phyloP scores from a whole-genome alignment of 768 basidiomycete species.

The Phaffia tasmanica region DNA sequence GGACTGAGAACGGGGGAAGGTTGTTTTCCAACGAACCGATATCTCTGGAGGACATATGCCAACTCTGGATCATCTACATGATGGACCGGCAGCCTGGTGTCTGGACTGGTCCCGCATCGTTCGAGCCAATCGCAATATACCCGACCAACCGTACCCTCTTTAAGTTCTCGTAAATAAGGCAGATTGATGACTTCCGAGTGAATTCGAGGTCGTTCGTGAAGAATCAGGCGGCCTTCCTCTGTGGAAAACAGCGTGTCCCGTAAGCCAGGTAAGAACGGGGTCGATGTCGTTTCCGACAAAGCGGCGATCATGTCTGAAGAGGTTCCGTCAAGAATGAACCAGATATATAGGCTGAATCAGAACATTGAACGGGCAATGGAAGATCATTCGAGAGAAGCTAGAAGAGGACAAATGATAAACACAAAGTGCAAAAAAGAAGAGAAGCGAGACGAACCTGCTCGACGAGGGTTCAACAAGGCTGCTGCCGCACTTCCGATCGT shows the following conservation, averaged over 20 bases:
- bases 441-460: slow-evolving; percentile 57
- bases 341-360: too few relatives aligned
- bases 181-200: slow-evolving; percentile 67
- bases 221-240: slow-evolving; percentile 69
- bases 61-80: slow-evolving; percentile 91
- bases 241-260: slow-evolving; percentile 66
- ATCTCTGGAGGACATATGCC: slow-evolving; percentile 95
- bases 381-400: not conserved
- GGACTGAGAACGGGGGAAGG: not conserved
- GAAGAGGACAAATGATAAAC: not conserved
- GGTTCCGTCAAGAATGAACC: slow-evolving; percentile 5
- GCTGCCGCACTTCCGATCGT: slow-evolving; percentile 75
- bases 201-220: slow-evolving; percentile 72
- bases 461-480: slow-evolving; percentile 64
- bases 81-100: slow-evolving; percentile 82
- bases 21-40: slow-evolving; percentile 46
- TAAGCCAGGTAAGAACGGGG: slow-evolving; percentile 59
- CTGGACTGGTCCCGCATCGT: slow-evolving; percentile 76
- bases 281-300: slow-evolving; percentile 83
- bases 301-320: slow-evolving; percentile 86
- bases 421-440: not conserved
- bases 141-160: slow-evolving; percentile 70
- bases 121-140: slow-evolving; percentile 85
- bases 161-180: slow-evolving; percentile 51
- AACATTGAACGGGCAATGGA: not conserved